Evolutionary conservation across 108 stramenopile genomes (phyloP).

Genomic region (Cyclotella baltica): DNA sequence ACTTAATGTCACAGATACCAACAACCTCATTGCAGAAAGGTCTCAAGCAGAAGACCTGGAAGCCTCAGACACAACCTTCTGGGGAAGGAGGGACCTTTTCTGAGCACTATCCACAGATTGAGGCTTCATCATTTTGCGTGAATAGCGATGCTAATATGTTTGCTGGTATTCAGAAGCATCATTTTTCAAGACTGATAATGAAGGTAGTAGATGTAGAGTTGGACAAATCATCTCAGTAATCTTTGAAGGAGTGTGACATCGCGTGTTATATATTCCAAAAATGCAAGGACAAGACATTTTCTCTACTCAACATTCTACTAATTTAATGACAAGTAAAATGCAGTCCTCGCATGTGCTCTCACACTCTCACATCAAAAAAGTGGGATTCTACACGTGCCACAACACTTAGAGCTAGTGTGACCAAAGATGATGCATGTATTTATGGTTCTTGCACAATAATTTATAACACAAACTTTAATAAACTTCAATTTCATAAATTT

Average conservation of each 20-base stretch:
- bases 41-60: neutral
- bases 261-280: neutral
- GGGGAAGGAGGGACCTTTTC: neutral
- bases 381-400: neutral
- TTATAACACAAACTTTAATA: neutral
- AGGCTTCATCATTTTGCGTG: neutral
- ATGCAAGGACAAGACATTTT: neutral
- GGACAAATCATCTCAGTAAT: neutral
- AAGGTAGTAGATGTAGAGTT: neutral
- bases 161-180: neutral
- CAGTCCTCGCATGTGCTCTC: slow-evolving; percentile 5
- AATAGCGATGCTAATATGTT: slow-evolving; percentile 17
- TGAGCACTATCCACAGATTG: slow-evolving; percentile 13
- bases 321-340: neutral
- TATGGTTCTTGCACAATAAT: neutral
- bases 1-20: neutral
- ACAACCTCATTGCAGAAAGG: neutral
- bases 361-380: neutral
- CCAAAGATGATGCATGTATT: neutral
- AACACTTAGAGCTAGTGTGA: neutral
- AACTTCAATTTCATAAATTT: neutral
- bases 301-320: slow-evolving; percentile 3
- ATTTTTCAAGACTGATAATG: slow-evolving; percentile 1
- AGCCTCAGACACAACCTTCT: neutral
- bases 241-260: slow-evolving; percentile 5